These are phyloP conservation scores for Metschnikowia proteae DNA, from an alignment of 805 yeast genomes.

Conservation along the genomic window DNA sequence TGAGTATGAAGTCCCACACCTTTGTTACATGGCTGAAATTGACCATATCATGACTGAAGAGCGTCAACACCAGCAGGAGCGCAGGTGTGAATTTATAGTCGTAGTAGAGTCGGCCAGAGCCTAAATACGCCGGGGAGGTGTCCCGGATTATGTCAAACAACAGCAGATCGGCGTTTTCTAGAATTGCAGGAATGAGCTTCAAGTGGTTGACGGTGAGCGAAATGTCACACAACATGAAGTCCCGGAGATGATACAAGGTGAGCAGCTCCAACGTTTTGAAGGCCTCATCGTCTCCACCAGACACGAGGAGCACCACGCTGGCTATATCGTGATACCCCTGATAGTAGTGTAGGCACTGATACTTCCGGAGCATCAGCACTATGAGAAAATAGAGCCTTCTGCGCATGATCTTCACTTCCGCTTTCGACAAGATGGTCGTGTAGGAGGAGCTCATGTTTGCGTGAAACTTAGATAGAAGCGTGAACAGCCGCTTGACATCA, in stretches of 20 bases:
- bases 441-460: slow-evolving; percentile 23
- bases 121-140: slow-evolving; percentile 23
- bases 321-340: slow-evolving; percentile 94
- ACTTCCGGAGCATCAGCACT: slow-evolving; percentile 50
- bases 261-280: slow-evolving; percentile 50
- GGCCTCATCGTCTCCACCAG: slow-evolving; percentile 34
- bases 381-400: slow-evolving; percentile 43
- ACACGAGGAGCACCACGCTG: slow-evolving; percentile 56
- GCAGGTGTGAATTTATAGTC: slow-evolving; percentile 50
- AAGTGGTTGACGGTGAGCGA: slow-evolving; percentile 65
- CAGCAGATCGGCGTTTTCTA: slow-evolving; percentile 46
- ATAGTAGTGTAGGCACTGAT: slow-evolving; percentile 69
- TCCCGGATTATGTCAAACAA: slow-evolving; percentile 43
- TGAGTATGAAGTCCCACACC: slow-evolving; percentile 68
- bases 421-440: slow-evolving; percentile 31
- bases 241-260: slow-evolving; percentile 65
- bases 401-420: slow-evolving; percentile 35
- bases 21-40: slow-evolving; percentile 47
- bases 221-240: slow-evolving; percentile 75
- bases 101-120: slow-evolving; percentile 25
- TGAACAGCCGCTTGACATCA: slow-evolving; percentile 74
- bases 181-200: slow-evolving; percentile 58
- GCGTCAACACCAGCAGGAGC: slow-evolving; percentile 71
- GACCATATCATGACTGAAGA: slow-evolving; percentile 69
- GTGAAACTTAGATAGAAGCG: slow-evolving; percentile 28